Conservation (phyloP, 2,329 filamentous ascomycete species). For the Didymosphaeria variabile region DNA sequence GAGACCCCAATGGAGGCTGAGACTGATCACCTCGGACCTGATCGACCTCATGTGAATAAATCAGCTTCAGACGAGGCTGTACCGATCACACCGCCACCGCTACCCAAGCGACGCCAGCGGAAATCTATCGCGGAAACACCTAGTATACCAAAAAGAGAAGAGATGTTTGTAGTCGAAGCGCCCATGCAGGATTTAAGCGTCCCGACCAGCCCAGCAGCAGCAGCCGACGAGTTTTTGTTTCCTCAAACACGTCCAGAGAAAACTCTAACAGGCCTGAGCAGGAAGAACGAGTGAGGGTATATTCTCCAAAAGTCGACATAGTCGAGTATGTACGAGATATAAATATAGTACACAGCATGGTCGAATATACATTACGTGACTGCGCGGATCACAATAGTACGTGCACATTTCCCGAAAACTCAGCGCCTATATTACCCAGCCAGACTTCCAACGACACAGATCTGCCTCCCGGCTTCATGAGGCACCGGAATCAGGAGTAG, state of each 20-base stretch:
- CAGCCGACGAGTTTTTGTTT: background rate
- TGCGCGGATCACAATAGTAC: background rate
- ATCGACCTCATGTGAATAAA: conserved; percentile 20
- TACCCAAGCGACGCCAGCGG: conserved; percentile 59
- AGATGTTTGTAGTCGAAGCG: conserved; percentile 43
- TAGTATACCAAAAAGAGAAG: conserved; percentile 23
- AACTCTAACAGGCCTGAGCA: background rate
- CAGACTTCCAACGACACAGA: background rate
- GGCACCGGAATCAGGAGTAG: conserved; percentile 59
- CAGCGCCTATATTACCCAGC: background rate
- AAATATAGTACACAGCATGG: background rate
- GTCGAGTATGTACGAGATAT: background rate
- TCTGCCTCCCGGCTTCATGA: background rate
- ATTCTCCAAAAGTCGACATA: background rate
- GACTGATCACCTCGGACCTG: background rate
- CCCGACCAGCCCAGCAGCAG: conserved; percentile 29
- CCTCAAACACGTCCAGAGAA: background rate
- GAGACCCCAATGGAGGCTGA: background rate
- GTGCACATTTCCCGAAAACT: background rate
- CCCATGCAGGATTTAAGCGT: conserved; percentile 35
- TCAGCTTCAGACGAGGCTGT: conserved; percentile 5
- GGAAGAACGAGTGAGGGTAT: background rate
- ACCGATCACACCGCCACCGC: conserved; percentile 48
- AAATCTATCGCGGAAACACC: conserved; percentile 33
- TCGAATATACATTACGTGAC: background rate